A percentile compares a stretch with the other conserved stretches of the same genome.
Evolutionary conservation across 352 stramenopile genomes (phyloP).

Genomic region (Globisporangium splendens): DNA sequence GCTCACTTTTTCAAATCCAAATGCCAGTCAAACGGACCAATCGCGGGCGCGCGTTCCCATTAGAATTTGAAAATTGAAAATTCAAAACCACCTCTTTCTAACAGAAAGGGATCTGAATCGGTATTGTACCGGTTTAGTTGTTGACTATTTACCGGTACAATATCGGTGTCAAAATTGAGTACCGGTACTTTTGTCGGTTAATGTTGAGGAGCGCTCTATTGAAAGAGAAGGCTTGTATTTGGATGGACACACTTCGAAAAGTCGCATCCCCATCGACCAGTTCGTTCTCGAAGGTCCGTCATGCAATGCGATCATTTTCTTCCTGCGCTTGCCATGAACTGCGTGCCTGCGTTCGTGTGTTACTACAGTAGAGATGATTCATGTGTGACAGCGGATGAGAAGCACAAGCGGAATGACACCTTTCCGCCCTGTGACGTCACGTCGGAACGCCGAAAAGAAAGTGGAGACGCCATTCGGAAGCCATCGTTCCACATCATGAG

Average conservation of each 20-base stretch:
- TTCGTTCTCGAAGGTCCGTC: no score
- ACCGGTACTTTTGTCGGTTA: background rate
- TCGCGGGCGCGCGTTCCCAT: background rate
- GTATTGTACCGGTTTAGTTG: background rate
- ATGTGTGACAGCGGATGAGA: background rate
- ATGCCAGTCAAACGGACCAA: background rate
- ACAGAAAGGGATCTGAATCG: background rate
- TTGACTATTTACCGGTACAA: slow-evolving; percentile 4
- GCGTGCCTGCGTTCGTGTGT: no score
- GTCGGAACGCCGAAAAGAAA: background rate
- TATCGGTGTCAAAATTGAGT: slow-evolving; percentile 7
- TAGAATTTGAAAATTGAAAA: slow-evolving; percentile 20
- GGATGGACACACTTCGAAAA: background rate
- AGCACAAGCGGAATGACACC: no score
- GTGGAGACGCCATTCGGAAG: no score
- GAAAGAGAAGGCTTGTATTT: background rate
- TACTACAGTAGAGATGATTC: no score
- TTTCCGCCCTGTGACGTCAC: background rate
- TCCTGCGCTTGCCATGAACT: no score
- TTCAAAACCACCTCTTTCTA: slow-evolving; percentile 3
- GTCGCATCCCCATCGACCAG: background rate
- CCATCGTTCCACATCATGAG: no score
- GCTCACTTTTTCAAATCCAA: slow-evolving; percentile 13
- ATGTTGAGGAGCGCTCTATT: background rate
- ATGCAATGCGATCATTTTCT: no score